Evolutionary conservation across 2,329 filamentous ascomycete genomes (phyloP), one percentile per base, ranked within the genome.

Genomic region (Trichophyton schoenleinii): DNA sequence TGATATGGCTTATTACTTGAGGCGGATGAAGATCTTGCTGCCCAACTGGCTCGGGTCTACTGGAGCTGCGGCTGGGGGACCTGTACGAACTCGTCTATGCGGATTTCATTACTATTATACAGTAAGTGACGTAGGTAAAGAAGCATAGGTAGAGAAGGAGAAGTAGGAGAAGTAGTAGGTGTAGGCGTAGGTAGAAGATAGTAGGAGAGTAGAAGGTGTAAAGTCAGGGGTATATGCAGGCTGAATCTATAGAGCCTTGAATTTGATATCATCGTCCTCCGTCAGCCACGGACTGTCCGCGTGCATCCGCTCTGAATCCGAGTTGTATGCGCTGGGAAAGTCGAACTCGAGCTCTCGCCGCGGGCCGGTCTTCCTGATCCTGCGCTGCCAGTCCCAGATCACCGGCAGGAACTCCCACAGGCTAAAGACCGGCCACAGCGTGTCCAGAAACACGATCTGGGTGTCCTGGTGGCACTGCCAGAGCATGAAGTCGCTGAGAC

Each of bases 391-490:
- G 72, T 96, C 91, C 57, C 97, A 79, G 60, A 99, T 76, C 22
- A 99, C 91, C 7, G 92, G 94, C 18, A 99, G 74, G 74, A 97
- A 96, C 63, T 91, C 83, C 85, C 91, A 92, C 3, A 99, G 80
- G 71, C 95, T 91, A 68, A 99, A 96, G 65, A 96, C 90, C 1
- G 94, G 94, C 94, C 94, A 99, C 64, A 96, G 79, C 66, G 89
- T 94, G 68, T 95, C 83, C 61, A 96, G 76, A 71, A 97, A 99
- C 63, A 95, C 89, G 65, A 99, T 87, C 63, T 95, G 88, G 0
- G 94, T 96, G 65, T 92, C 81, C 70, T 96, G 84, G 70, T 97
- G 91, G 68, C 89, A 94, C 75, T 99, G 94, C 94, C 94, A 99
- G 38, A 99, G 84, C 91, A 99, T 94, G 69, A 97, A 99, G 72